Conservation (phyloP, 2,329 filamentous ascomycete genomes). For the Xylariaceae sp. region DNA sequence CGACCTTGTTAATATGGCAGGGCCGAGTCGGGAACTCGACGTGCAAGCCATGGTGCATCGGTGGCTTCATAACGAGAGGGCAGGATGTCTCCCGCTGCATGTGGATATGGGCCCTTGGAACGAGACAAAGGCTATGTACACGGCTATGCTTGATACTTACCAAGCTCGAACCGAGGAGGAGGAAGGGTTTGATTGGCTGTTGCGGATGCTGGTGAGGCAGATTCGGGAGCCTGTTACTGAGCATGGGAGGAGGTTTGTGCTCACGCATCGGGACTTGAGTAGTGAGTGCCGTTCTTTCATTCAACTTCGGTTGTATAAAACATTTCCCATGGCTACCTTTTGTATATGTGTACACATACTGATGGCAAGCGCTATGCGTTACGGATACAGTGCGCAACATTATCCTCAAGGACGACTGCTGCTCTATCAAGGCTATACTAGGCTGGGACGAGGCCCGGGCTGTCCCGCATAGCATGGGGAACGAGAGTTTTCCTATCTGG, state of each 20-base stretch:
- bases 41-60: constrained; percentile 22
- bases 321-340: too few species aligned
- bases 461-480: constrained; percentile 22
- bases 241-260: constrained; percentile 17
- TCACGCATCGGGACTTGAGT: constrained; percentile 22
- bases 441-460: constrained; percentile 24
- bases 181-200: constrained; percentile 17
- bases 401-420: constrained; percentile 20
- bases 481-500: constrained; percentile 24
- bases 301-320: too few species aligned
- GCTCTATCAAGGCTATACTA: constrained; percentile 19
- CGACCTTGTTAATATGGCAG: constrained; percentile 9
- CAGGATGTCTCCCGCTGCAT: constrained; percentile 15
- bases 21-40: constrained; percentile 17
- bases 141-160: constrained; percentile 16
- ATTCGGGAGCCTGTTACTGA: constrained; percentile 18
- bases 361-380: too few species aligned
- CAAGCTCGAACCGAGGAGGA: constrained; percentile 10
- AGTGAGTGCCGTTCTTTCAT: too few species aligned
- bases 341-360: too few species aligned
- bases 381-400: constrained; percentile 27
- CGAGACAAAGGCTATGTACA: constrained; percentile 15
- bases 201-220: constrained; percentile 17
- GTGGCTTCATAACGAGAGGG: constrained; percentile 19
- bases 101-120: constrained; percentile 14